These are phyloP conservation scores for Backusella macrospora DNA, from an alignment of 192 early-diverging fungal species.

Conservation along the genomic window DNA sequence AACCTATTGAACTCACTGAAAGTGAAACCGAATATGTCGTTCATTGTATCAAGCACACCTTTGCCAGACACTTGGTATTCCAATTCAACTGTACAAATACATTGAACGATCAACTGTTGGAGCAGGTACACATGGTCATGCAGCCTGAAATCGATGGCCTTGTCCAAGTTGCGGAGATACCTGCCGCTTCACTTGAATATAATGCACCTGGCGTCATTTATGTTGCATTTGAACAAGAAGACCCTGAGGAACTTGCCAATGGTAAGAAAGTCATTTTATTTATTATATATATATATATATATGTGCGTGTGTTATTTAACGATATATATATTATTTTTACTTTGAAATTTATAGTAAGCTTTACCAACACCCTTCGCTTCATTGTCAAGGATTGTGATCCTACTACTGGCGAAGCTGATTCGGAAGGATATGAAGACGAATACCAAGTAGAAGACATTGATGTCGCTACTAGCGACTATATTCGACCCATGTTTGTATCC, in stretches of 20 bases:
- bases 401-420: slow-evolving; percentile 85
- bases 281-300: background rate
- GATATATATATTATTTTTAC: background rate
- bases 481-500: slow-evolving; percentile 81
- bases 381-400: slow-evolving; percentile 96
- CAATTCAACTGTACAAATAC: slow-evolving; percentile 97
- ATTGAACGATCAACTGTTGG: slow-evolving; percentile 87
- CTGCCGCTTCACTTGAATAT: slow-evolving; percentile 73
- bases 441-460: slow-evolving; percentile 92
- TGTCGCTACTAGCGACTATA: slow-evolving; percentile 84
- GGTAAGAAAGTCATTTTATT: slow-evolving; percentile 44
- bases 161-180: slow-evolving; percentile 70
- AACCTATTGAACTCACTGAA: slow-evolving; percentile 84
- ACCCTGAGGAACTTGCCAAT: slow-evolving; percentile 58
- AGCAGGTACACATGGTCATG: slow-evolving; percentile 88
- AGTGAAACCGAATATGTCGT: slow-evolving; percentile 97
- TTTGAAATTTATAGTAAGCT: slow-evolving; percentile 56
- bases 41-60: slow-evolving; percentile 92
- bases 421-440: slow-evolving; percentile 96
- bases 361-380: slow-evolving; percentile 86
- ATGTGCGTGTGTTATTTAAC: background rate
- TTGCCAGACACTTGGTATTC: slow-evolving; percentile 88
- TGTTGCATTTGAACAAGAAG: slow-evolving; percentile 80
- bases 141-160: slow-evolving; percentile 62
- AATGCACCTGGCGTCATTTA: slow-evolving; percentile 81